Conservation (phyloP, 2,329 filamentous ascomycete genomes). For the Cladophialophora immunda region DNA sequence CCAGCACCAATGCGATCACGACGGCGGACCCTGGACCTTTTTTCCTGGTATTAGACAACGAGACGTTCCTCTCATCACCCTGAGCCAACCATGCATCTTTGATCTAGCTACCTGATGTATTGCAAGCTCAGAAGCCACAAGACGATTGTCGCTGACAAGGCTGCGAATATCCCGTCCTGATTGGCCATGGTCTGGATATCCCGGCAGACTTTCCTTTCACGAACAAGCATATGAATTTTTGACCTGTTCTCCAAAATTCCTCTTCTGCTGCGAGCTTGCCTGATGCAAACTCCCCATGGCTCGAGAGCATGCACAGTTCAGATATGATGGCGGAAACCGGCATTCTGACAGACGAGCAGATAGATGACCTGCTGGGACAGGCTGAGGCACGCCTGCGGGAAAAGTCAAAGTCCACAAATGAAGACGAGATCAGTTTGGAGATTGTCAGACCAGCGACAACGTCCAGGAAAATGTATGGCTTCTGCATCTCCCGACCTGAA, state of each 20-base stretch:
- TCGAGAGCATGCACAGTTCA: not conserved
- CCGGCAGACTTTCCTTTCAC: not conserved
- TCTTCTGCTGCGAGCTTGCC: not conserved
- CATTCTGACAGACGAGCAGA: conserved; percentile 62
- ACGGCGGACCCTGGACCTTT: not conserved
- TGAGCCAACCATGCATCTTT: not conserved
- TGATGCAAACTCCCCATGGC: not conserved
- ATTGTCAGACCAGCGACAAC: conserved; percentile 16
- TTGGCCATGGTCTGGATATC: not conserved
- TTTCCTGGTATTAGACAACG: not conserved
- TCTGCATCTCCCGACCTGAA: conserved; percentile 37
- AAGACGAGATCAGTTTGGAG: conserved; percentile 32
- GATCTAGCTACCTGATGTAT: not conserved
- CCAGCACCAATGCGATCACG: not conserved
- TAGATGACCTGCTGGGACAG: conserved; percentile 69
- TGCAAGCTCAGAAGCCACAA: too few species aligned
- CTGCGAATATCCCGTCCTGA: not conserved
- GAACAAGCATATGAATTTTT: not conserved
- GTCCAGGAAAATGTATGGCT: conserved; percentile 33
- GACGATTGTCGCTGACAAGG: not conserved
- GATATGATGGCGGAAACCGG: conserved; percentile 27
- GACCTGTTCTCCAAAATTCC: not conserved
- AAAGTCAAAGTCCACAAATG: conserved; percentile 37
- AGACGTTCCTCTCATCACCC: not conserved
- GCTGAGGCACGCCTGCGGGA: conserved; percentile 66